Evolutionary conservation across 2,329 filamentous ascomycete species (phyloP).

Genomic region (Dothideomycetidae sp.): DNA sequence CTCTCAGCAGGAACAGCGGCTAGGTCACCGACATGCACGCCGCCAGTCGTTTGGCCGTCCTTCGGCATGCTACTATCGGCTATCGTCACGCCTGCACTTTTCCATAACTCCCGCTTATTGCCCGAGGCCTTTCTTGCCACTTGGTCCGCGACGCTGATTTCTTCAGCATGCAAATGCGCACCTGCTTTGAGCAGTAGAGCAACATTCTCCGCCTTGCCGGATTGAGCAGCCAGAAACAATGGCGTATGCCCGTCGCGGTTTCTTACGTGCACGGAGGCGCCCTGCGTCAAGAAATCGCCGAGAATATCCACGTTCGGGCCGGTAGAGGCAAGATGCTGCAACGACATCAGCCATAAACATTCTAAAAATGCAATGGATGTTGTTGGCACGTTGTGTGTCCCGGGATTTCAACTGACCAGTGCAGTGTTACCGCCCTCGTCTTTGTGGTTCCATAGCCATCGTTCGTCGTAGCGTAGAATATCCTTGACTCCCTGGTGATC

Average conservation of each 20-base stretch:
- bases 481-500: conserved; percentile 51
- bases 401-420: conserved; percentile 25
- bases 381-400: no score
- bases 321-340: conserved; percentile 43
- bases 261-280: conserved; percentile 45
- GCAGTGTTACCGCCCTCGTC: conserved; percentile 73
- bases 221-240: conserved; percentile 44
- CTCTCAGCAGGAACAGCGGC: no score
- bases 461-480: conserved; percentile 51
- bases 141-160: conserved; percentile 26
- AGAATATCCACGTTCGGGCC: conserved; percentile 41
- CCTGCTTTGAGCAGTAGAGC: conserved; percentile 40
- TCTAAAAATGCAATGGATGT: not conserved
- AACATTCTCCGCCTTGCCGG: conserved; percentile 41
- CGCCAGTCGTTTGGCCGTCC: no score
- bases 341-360: not conserved
- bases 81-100: conserved; percentile 9
- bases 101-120: conserved; percentile 10
- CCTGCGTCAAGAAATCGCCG: conserved; percentile 40
- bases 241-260: conserved; percentile 45
- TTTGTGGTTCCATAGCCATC: conserved; percentile 55
- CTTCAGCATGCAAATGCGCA: conserved; percentile 45
- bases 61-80: no score
- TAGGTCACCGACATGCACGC: no score
- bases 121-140: conserved; percentile 32